Base-by-base conservation (phyloP, 129 eudicot species). In the Lactuca sativa region DNA sequence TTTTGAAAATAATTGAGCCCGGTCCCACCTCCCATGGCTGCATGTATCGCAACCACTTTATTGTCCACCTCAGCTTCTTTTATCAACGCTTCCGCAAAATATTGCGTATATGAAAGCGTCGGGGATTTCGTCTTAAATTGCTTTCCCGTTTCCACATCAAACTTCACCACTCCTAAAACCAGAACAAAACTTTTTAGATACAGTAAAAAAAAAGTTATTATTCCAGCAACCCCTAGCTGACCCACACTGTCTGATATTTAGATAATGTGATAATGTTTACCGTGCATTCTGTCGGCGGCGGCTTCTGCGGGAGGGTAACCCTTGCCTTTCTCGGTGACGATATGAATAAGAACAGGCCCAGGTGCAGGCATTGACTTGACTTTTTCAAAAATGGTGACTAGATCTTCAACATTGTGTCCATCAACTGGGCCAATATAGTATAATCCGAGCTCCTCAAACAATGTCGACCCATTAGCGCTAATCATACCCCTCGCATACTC, bases 1-100 rank as follows among this genome's bases (percentile, higher is more conserved):
- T 86, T 83, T 57, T 90, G 95, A 82, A 90, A 90, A 36, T 79
- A 83, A 32, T 90, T 90, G 0, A 90, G 86, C n/a, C 97, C 97
- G 7, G 97, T 87, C 59, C 97, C 97, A 0, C 97, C 97, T 58
- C 97, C 97, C 97, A 90, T 90, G 44, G 97, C 97, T 17, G 97
- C 97, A 62, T 90, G 97, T 37, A 90, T 85, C 7, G 87, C 95
- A 16, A 90, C 95, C 66, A 90, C 71, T 79, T 70, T 85, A 49
- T 71, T 78, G 57, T 90, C 95, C 16, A 44, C 72, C 70, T 90
- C 95, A 1, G 97, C 97, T 77, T 87, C 95, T 81, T 86, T 83
- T 68, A 87, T 83, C 44, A 90, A 78, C 1, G 97, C 74, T 54
- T 90, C 89, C 0, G 95, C 97, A 72, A 90, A 90, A 57, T 90